These are phyloP conservation scores for Aspergillus fumigatiaffinis DNA, from an alignment of 2,329 filamentous ascomycete genomes.

Conservation along the genomic window DNA sequence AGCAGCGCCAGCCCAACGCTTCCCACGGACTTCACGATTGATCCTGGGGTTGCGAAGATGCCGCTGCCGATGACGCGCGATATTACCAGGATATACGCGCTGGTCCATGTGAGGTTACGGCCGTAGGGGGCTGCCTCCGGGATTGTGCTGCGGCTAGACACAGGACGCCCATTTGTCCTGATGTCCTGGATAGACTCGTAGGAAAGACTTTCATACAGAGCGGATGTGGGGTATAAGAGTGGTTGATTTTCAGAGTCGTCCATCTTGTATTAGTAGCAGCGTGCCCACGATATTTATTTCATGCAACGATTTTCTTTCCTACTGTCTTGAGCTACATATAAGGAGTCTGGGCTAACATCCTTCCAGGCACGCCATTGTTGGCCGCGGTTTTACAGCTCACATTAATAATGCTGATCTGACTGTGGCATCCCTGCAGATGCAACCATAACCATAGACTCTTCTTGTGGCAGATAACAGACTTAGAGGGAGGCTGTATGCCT, in stretches of 20 bases:
- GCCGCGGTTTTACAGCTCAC: constrained; percentile 15
- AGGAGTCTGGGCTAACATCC: no score
- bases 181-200: neutral
- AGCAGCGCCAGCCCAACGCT: constrained; percentile 61
- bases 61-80: constrained; percentile 66
- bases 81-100: constrained; percentile 64
- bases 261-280: constrained; percentile 10
- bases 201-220: neutral
- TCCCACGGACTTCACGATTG: constrained; percentile 63
- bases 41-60: constrained; percentile 68
- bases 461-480: no score
- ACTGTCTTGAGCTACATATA: no score
- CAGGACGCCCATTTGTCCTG: neutral
- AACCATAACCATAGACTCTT: no score
- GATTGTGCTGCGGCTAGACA: constrained; percentile 55
- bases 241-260: constrained; percentile 17
- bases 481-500: no score
- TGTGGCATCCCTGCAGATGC: neutral
- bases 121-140: constrained; percentile 57
- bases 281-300: no score
- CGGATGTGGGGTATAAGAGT: constrained; percentile 8
- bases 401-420: neutral
- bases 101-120: constrained; percentile 59
- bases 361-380: constrained; percentile 27
- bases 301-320: no score